A percentile compares a stretch with the other conserved stretches of the same genome.
phyloP scores from a whole-genome alignment of 2,329 filamentous ascomycete species.

The Scedosporium dehoogii region DNA sequence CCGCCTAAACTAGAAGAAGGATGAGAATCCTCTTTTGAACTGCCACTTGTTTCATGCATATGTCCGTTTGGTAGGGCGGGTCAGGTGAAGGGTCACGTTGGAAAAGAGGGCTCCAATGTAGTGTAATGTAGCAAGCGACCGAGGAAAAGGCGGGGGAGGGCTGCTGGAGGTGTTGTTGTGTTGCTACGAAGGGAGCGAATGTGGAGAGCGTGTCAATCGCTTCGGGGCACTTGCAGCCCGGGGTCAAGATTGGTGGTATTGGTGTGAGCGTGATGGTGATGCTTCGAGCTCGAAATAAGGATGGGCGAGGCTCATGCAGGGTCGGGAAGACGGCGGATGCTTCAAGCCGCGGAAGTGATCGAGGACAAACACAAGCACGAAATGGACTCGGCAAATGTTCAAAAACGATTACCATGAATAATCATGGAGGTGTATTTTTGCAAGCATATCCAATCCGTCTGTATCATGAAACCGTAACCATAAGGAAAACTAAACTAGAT shows the following conservation, averaged over 20 bases:
- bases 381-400: too few species aligned
- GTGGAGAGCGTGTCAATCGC: neutral
- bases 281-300: too few species aligned
- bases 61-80: neutral
- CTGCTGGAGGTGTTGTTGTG: neutral
- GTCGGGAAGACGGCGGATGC: too few species aligned
- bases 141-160: neutral
- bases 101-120: neutral
- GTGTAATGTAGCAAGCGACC: neutral
- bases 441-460: neutral
- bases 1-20: neutral
- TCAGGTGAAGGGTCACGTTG: neutral
- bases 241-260: too few species aligned
- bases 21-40: neutral
- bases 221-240: neutral
- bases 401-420: too few species aligned
- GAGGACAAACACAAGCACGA: too few species aligned
- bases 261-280: too few species aligned
- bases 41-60: constrained; percentile 1
- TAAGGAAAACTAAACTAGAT: neutral
- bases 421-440: neutral
- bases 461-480: neutral
- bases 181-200: neutral
- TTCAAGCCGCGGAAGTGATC: too few species aligned
- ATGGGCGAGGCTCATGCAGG: too few species aligned